phyloP scores from a whole-genome alignment of 805 yeast species.

The Ogataea henricii region DNA sequence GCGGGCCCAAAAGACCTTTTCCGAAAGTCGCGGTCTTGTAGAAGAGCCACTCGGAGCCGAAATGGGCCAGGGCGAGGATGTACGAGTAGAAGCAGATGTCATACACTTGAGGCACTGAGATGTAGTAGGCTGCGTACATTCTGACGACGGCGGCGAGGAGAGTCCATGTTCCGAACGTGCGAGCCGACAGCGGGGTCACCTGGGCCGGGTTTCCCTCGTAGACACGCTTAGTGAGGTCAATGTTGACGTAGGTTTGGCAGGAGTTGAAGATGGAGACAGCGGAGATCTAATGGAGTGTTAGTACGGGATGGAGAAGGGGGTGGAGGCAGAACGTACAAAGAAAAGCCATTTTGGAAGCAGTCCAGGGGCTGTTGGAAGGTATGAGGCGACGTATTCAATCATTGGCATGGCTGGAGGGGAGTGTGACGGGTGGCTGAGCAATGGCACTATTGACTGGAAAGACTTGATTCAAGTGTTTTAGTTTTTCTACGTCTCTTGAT shows the following conservation, averaged over 20 bases:
- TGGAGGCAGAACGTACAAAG: slow-evolving; percentile 45
- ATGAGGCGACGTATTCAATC: slow-evolving; percentile 32
- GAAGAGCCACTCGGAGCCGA: slow-evolving; percentile 77
- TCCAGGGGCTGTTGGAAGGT: slow-evolving; percentile 52
- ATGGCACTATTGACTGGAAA: too few species aligned
- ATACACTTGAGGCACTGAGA: slow-evolving; percentile 69
- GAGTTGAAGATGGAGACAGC: slow-evolving; percentile 93
- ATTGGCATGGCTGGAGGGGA: slow-evolving; percentile 14
- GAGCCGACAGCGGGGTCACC: slow-evolving; percentile 70
- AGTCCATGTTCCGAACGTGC: slow-evolving; percentile 99
- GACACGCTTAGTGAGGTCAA: slow-evolving; percentile 74
- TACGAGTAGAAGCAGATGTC: slow-evolving; percentile 80
- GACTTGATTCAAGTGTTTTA: not conserved
- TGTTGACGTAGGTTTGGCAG: slow-evolving; percentile 74
- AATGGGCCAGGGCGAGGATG: slow-evolving; percentile 81
- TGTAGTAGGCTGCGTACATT: slow-evolving; percentile 80
- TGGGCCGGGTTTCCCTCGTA: slow-evolving; percentile 65
- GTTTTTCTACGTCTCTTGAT: not conserved
- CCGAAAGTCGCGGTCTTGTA: slow-evolving; percentile 82
- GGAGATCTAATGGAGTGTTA: slow-evolving; percentile 48
- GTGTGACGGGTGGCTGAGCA: not conserved
- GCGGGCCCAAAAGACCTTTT: slow-evolving; percentile 87
- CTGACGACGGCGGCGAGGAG: slow-evolving; percentile 81
- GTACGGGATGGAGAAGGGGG: slow-evolving; percentile 10
- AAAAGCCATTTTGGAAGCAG: slow-evolving; percentile 75